A percentile compares a stretch with the other conserved stretches of the same genome.
phyloP scores from a whole-genome alignment of 495 filamentous ascomycete species.

The Glutinoglossum americanum region DNA sequence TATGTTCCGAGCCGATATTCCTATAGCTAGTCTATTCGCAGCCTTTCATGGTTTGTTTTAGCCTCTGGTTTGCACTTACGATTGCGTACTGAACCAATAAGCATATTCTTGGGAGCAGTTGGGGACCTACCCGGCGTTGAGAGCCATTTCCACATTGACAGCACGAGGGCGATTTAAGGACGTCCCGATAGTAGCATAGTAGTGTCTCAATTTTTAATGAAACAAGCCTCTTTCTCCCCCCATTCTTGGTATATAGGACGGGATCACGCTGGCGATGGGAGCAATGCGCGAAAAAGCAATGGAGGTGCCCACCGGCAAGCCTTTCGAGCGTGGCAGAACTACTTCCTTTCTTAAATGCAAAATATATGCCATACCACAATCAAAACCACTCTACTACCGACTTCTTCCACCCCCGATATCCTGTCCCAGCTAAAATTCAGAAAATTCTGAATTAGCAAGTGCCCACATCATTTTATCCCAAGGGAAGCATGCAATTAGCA shows the following conservation, averaged over 20 bases:
- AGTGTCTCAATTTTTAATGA: background rate
- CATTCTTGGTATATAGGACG: background rate
- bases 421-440: constrained; percentile 14
- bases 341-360: background rate
- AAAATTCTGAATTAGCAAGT: background rate
- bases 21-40: too few relatives aligned
- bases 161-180: too few relatives aligned
- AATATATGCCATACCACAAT: background rate
- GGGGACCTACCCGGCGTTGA: too few relatives aligned
- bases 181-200: background rate
- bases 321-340: background rate
- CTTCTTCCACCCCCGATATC: constrained; percentile 22
- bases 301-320: background rate
- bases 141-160: too few relatives aligned
- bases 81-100: too few relatives aligned
- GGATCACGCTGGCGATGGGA: background rate
- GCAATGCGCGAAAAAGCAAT: background rate
- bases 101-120: background rate
- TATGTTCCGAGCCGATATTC: background rate
- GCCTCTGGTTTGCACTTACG: too few relatives aligned
- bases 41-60: too few relatives aligned
- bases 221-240: background rate
- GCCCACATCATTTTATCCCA: too few relatives aligned
- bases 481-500: constrained; percentile 15
- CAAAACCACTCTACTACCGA: constrained; percentile 2